A percentile compares a stretch with the other conserved stretches of the same genome.
Conservation (phyloP, 1,284 basidiomycete species). For the Apiotrichum gracile region DNA sequence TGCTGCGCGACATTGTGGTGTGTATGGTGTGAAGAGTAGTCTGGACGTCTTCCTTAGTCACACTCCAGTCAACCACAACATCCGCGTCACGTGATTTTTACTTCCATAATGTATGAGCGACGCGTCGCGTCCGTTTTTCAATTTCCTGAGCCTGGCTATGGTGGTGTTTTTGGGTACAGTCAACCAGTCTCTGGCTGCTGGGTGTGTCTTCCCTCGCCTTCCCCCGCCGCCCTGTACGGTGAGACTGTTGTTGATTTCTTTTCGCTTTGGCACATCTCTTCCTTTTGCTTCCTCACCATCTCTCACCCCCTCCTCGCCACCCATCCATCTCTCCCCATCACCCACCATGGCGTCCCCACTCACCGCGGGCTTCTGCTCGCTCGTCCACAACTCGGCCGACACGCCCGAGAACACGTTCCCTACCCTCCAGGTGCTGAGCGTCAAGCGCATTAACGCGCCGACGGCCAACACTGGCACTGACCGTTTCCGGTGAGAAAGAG, state of each 20-base stretch:
- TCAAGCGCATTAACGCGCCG: conserved; percentile 61
- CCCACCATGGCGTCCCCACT: conserved; percentile 33
- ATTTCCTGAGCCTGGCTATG: too few relatives aligned
- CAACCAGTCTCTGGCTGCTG: neutral
- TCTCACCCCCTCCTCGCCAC: too few relatives aligned
- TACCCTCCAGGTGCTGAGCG: conserved; percentile 70
- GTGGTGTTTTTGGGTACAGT: too few relatives aligned
- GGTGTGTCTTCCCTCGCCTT: too few relatives aligned
- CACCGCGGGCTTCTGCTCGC: conserved; percentile 36
- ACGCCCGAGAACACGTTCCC: conserved; percentile 52
- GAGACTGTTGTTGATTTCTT: neutral
- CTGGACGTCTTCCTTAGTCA: too few relatives aligned
- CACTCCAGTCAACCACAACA: too few relatives aligned
- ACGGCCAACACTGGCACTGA: conserved; percentile 27
- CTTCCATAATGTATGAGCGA: too few relatives aligned
- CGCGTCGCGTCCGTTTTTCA: too few relatives aligned
- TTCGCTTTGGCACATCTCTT: neutral
- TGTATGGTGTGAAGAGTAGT: too few relatives aligned
- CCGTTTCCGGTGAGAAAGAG: conserved; percentile 40
- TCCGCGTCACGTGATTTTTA: too few relatives aligned
- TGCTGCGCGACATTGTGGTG: too few relatives aligned
- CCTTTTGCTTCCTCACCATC: neutral
- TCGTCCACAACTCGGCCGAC: conserved; percentile 25
- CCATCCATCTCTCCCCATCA: conserved; percentile 2
- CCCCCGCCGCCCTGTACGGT: too few relatives aligned